Base-by-base conservation (phyloP, 495 filamentous ascomycete genomes). In the Hypoxylon crocopeplum region DNA sequence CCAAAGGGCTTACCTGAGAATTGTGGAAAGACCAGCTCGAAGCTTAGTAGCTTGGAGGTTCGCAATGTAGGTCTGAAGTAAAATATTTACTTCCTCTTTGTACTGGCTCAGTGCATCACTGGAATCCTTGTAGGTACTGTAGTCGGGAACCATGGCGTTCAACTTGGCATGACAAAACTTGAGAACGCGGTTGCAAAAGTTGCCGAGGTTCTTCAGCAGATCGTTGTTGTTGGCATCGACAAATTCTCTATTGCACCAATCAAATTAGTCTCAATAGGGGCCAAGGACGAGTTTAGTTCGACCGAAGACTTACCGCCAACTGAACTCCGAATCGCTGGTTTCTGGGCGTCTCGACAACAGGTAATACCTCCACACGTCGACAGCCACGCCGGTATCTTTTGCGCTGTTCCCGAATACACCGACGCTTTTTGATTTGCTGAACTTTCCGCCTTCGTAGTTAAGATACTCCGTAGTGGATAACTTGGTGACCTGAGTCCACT, bases 391-490 rank as follows among this genome's bases (percentile, higher is more conserved):
- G 4, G 92, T 97, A 34, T 96, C 87, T 72, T 88, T 88, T 13
- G 91, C 94, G 68, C 86, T 88, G 69, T 89, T 89, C 19, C 93
- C 93, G 71, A 97, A 97, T 2, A 97, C 93, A 65, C 93, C 93
- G 11, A 97, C 81, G 27, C 87, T 87, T 52, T 91, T 81, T 38
- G 91, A 95, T 72, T 97, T 97, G 66, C 89, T 93, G 79, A 98
- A 98, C 68, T 98, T 98, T 40, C 91, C 91, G 56, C 85, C 86
- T 75, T 97, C 94, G 69, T 98, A 98, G 74, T 96, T 96, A 45
- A 98, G 80, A 68, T 98, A 98, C 67, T 98, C 94, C 0, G 93
- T 94, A 0, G 93, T 93, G 25, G 88, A 92, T 27, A 98, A 75
- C 59, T 91, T 88, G 72, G 94, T 88, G 42, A 97, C 81, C 84